These are phyloP conservation scores for Cyclotella cryptica DNA, from an alignment of 108 stramenopile genomes.

Conservation along the genomic window DNA sequence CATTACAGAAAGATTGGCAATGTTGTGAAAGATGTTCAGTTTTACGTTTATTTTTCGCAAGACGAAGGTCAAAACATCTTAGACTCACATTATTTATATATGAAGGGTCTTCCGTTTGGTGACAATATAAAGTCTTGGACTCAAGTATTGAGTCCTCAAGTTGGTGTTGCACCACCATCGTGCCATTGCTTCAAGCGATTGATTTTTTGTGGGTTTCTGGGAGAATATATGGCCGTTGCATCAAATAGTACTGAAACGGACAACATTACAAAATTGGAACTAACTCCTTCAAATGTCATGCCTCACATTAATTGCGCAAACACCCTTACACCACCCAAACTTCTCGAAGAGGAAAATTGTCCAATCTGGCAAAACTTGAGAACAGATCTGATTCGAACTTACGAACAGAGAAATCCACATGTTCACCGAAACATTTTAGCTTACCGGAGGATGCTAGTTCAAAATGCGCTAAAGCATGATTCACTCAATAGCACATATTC, in stretches of 20 bases:
- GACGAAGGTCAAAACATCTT: conserved; percentile 3
- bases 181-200: conserved; percentile 15
- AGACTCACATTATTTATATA: conserved; percentile 12
- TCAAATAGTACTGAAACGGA: not conserved
- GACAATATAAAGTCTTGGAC: conserved; percentile 16
- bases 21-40: not conserved
- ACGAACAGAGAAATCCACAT: conserved; percentile 17
- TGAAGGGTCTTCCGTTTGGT: conserved; percentile 20
- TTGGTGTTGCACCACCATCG: not conserved
- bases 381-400: conserved; percentile 3
- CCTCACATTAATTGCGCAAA: not conserved
- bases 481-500: not conserved
- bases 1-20: not conserved
- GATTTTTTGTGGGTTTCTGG: conserved; percentile 16
- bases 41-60: conserved; percentile 3
- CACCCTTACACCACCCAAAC: not conserved
- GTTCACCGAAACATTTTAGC: conserved; percentile 9
- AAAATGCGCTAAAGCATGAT: not conserved
- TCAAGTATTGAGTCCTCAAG: not conserved
- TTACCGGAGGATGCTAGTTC: conserved; percentile 5
- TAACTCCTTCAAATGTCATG: not conserved
- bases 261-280: not conserved
- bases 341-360: conserved; percentile 4
- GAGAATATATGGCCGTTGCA: not conserved
- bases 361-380: conserved; percentile 23